Evolutionary conservation across 306 rosid genomes (phyloP).

Genomic region (Medicago arabica): DNA sequence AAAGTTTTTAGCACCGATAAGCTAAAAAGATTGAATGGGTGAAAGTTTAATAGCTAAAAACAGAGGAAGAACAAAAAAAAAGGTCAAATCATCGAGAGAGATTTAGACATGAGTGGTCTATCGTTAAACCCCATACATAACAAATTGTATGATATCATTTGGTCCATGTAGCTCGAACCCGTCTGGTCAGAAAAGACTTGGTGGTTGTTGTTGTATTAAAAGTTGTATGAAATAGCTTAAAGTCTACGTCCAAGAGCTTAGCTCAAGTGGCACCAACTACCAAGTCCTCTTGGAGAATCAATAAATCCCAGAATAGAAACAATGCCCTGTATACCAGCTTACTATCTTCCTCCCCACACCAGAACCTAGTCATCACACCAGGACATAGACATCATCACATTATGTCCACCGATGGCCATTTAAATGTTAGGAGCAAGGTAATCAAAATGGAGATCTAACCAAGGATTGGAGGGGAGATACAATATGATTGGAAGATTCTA

Average conservation of each 20-base stretch:
- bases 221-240: constrained; percentile 13
- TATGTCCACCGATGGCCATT: constrained; percentile 19
- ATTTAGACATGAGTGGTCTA: neutral
- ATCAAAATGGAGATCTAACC: constrained; percentile 2
- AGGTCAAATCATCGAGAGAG: neutral
- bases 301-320: constrained; percentile 7
- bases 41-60: neutral
- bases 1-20: neutral
- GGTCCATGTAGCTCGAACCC: neutral
- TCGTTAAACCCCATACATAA: constrained; percentile 1
- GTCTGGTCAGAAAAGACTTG: neutral
- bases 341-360: constrained; percentile 2
- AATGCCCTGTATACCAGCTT: neutral
- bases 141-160: constrained; percentile 1
- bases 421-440: neutral
- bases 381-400: neutral
- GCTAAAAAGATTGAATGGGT: neutral
- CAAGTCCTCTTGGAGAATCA: neutral
- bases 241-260: constrained; percentile 28
- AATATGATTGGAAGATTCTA: neutral
- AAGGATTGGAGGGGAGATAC: constrained; percentile 8
- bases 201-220: neutral
- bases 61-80: neutral
- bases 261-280: constrained; percentile 18
- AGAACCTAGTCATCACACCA: neutral